Evolutionary conservation across 805 yeast genomes (phyloP).

Genomic region (Candida sphagnicola): DNA sequence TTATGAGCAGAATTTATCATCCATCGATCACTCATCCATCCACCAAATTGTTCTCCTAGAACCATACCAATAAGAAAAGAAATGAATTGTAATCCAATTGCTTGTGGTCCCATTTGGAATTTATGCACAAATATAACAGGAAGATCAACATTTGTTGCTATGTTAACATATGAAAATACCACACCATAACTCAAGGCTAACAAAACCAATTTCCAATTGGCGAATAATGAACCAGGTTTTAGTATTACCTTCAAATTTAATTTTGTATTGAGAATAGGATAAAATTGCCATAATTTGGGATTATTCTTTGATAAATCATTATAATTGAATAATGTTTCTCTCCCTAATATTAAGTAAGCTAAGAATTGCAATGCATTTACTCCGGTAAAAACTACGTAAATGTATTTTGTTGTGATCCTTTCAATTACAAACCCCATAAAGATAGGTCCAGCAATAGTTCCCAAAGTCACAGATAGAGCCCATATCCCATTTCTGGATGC

Average conservation of each 20-base stretch:
- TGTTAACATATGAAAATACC: slow-evolving; percentile 18
- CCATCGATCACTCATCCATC: slow-evolving; percentile 19
- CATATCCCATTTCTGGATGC: slow-evolving; percentile 14
- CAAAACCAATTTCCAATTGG: slow-evolving; percentile 9
- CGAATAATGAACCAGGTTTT: slow-evolving; percentile 8
- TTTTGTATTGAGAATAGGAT: slow-evolving; percentile 5
- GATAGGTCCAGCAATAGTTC: slow-evolving; percentile 15
- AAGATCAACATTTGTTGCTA: slow-evolving; percentile 19
- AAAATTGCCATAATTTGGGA: slow-evolving; percentile 1
- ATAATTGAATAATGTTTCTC: slow-evolving; percentile 12
- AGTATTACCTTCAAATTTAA: slow-evolving; percentile 6
- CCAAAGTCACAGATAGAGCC: slow-evolving; percentile 12
- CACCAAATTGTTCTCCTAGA: slow-evolving; percentile 20
- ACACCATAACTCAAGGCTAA: slow-evolving; percentile 16
- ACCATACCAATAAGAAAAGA: slow-evolving; percentile 18
- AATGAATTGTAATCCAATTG: slow-evolving; percentile 19
- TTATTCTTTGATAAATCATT: slow-evolving; percentile 6
- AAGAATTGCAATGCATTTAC: slow-evolving; percentile 12
- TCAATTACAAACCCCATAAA: slow-evolving; percentile 15
- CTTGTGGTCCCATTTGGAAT: slow-evolving; percentile 18
- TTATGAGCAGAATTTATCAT: slow-evolving; percentile 9
- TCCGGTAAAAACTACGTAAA: slow-evolving; percentile 11
- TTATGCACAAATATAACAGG: slow-evolving; percentile 16
- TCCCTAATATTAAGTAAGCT: slow-evolving; percentile 10
- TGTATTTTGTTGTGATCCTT: slow-evolving; percentile 9